phyloP scores from a whole-genome alignment of 208 protist species.

The Vickermania ingenoplastis region DNA sequence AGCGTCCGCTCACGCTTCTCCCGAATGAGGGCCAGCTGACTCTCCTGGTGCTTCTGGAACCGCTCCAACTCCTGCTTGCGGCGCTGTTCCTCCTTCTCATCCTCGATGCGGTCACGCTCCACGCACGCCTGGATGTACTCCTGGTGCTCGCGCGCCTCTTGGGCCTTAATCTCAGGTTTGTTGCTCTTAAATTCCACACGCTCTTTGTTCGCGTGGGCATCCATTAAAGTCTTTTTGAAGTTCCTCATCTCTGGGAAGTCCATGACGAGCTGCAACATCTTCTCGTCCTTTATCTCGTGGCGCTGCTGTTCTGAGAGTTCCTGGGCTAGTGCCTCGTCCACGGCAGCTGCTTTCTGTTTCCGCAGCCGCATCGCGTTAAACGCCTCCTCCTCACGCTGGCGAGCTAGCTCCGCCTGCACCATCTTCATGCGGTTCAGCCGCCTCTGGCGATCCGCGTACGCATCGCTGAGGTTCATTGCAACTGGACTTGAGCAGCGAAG shows the following conservation, averaged over 20 bases:
- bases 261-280: conserved; percentile 81
- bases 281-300: conserved; percentile 59
- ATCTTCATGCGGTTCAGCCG: conserved; percentile 81
- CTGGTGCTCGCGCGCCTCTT: conserved; percentile 38
- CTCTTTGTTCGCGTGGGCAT: conserved; percentile 69
- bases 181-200: conserved; percentile 68
- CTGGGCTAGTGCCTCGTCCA: conserved; percentile 63
- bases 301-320: conserved; percentile 73
- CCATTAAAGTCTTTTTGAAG: conserved; percentile 56
- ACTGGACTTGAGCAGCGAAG: no score
- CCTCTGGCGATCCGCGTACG: conserved; percentile 70
- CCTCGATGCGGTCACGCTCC: conserved; percentile 32
- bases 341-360: conserved; percentile 34
- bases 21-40: conserved; percentile 71
- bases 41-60: conserved; percentile 63
- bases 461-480: conserved; percentile 33
- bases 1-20: conserved; percentile 27
- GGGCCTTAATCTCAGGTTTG: conserved; percentile 19
- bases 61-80: conserved; percentile 45
- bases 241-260: conserved; percentile 74
- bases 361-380: conserved; percentile 38
- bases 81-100: conserved; percentile 48
- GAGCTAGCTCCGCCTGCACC: conserved; percentile 73
- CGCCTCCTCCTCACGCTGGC: conserved; percentile 61
- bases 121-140: conserved; percentile 45